A percentile compares a stretch with the other conserved stretches of the same genome.
Evolutionary conservation across 2,329 filamentous ascomycete species (phyloP).

Genomic region (Cladosporium halotolerans): DNA sequence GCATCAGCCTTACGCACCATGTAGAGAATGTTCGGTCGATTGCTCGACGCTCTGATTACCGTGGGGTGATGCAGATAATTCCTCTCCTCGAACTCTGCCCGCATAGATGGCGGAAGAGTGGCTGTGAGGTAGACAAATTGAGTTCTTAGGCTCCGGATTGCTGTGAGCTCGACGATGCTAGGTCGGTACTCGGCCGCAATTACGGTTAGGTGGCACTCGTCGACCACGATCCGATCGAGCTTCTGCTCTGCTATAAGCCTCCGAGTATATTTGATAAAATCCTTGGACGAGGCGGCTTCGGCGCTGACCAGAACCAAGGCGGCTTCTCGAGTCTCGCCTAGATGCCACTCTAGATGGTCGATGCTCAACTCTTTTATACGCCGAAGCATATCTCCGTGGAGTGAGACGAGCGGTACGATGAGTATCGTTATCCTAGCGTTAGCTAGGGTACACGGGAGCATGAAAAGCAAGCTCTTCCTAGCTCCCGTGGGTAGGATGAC

Average conservation of each 20-base stretch:
- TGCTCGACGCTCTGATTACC: constrained; percentile 1
- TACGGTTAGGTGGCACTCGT: background rate
- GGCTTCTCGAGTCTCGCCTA: background rate
- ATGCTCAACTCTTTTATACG: background rate
- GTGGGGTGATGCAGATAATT: background rate
- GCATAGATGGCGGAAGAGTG: constrained; percentile 2
- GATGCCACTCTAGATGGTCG: background rate
- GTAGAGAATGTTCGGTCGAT: constrained; percentile 7
- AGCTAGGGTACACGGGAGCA: constrained; percentile 19
- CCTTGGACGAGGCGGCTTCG: background rate
- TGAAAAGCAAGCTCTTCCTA: constrained; percentile 10
- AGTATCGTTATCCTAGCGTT: constrained; percentile 17
- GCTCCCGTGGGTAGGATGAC: constrained; percentile 21
- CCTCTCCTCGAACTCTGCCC: background rate
- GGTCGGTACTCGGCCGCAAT: background rate
- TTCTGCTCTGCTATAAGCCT: background rate
- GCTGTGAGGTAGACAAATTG: constrained; percentile 10
- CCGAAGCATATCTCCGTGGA: constrained; percentile 11
- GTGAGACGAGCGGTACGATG: constrained; percentile 21
- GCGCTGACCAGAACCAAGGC: background rate
- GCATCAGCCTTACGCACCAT: background rate
- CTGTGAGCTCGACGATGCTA: background rate
- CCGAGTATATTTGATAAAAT: background rate
- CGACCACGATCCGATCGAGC: background rate
- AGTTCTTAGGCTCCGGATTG: constrained; percentile 1